Conservation (phyloP, 2,329 filamentous ascomycete genomes). For the Cordyceps militaris region DNA sequence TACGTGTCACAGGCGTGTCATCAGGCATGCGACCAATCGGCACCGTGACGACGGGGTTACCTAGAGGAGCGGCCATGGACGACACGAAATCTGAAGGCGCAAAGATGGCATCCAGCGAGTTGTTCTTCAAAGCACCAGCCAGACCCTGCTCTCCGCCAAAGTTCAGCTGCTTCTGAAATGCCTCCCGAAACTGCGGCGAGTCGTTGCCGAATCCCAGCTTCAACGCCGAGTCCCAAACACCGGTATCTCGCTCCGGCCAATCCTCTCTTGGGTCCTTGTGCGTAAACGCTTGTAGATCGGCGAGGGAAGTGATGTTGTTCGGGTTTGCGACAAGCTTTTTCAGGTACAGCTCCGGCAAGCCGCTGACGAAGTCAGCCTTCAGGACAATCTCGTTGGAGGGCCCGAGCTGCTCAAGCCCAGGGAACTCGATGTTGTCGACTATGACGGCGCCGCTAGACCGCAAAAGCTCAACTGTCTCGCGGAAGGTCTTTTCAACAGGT, state of each 20-base stretch:
- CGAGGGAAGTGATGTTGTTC: conserved; percentile 40
- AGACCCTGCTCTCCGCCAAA: conserved; percentile 50
- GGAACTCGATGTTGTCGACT: conserved; percentile 46
- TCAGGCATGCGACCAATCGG: conserved; percentile 53
- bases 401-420: conserved; percentile 32
- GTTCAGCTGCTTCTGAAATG: conserved; percentile 46
- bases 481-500: conserved; percentile 40
- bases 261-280: conserved; percentile 42
- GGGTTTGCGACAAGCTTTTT: conserved; percentile 48
- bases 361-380: conserved; percentile 48
- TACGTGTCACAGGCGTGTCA: conserved; percentile 38
- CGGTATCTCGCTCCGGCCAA: conserved; percentile 51
- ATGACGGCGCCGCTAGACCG: conserved; percentile 50
- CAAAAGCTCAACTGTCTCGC: conserved; percentile 45
- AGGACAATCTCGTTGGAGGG: conserved; percentile 39
- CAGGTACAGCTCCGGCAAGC: conserved; percentile 46
- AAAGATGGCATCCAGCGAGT: conserved; percentile 52
- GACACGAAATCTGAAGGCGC: conserved; percentile 39
- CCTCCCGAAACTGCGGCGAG: conserved; percentile 46
- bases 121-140: conserved; percentile 46
- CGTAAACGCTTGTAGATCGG: conserved; percentile 46
- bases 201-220: conserved; percentile 48
- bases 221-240: conserved; percentile 45
- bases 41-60: conserved; percentile 53
- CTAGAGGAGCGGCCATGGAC: conserved; percentile 46